Evolutionary conservation across 1,284 basidiomycete genomes (phyloP).

Genomic region (Marasmius oreades): DNA sequence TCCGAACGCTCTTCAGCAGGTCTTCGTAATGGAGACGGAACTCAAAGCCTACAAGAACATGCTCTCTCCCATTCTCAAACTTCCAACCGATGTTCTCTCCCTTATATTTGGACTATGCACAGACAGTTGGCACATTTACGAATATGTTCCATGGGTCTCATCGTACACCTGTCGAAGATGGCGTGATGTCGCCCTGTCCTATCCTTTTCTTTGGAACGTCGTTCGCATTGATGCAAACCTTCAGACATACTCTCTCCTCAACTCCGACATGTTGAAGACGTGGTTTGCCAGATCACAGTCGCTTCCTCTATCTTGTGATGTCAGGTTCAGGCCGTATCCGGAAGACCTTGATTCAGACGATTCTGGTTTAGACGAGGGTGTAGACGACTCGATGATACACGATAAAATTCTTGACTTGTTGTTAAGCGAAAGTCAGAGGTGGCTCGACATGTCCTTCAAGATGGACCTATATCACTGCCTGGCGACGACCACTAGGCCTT

Average conservation of each 20-base stretch:
- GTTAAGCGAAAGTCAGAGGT: too few relatives aligned
- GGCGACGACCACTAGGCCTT: too few relatives aligned
- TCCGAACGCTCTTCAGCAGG: not conserved
- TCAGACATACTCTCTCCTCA: too few relatives aligned
- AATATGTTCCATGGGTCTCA: not conserved
- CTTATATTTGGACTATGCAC: not conserved
- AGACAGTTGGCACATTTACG: too few relatives aligned
- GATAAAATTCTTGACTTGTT: too few relatives aligned
- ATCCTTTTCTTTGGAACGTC: not conserved
- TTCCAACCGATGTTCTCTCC: not conserved
- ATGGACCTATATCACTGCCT: too few relatives aligned
- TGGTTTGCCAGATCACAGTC: not conserved
- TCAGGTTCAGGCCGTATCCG: too few relatives aligned
- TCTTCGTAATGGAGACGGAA: not conserved
- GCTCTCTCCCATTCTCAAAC: not conserved
- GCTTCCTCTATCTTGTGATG: not conserved
- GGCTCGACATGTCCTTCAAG: too few relatives aligned
- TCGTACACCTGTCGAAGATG: not conserved
- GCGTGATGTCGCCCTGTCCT: not conserved
- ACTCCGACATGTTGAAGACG: not conserved
- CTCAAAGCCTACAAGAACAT: not conserved
- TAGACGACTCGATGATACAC: too few relatives aligned
- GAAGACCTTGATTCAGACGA: too few relatives aligned
- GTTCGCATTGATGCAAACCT: not conserved
- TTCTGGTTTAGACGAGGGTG: too few relatives aligned